A percentile compares a stretch with the other conserved stretches of the same genome.
Conservation (phyloP, 352 stramenopile species). For the Pythium utonaiense region DNA sequence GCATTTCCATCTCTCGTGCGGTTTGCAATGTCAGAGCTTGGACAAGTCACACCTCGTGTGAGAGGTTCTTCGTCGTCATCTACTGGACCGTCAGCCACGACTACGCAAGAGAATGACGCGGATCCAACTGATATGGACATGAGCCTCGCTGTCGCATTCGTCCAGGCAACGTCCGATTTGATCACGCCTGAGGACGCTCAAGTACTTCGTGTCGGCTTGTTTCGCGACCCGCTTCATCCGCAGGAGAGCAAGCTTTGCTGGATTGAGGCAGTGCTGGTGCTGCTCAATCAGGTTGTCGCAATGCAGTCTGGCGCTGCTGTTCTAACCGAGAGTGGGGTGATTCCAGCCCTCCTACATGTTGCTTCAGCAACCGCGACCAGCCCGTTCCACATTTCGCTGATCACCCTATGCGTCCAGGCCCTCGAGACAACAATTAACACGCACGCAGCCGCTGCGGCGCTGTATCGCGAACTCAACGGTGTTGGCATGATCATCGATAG, state of each 20-base stretch:
- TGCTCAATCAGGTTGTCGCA: conserved; percentile 69
- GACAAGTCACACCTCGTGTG: conserved; percentile 20
- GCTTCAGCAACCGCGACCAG: conserved; percentile 57
- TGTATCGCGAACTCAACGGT: conserved; percentile 84
- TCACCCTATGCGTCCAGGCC: conserved; percentile 77
- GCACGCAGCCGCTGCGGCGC: conserved; percentile 53
- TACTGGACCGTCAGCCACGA: neutral
- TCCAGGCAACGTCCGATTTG: conserved; percentile 80
- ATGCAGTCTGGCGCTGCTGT: conserved; percentile 74
- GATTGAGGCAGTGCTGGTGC: conserved; percentile 72
- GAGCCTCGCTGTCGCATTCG: conserved; percentile 83
- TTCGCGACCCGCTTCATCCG: conserved; percentile 43
- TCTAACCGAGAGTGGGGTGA: conserved; percentile 80
- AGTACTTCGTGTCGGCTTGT: conserved; percentile 43
- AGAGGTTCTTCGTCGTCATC: conserved; percentile 2
- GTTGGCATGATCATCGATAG: conserved; percentile 83
- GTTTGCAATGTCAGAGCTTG: conserved; percentile 72
- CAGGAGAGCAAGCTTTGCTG: conserved; percentile 63
- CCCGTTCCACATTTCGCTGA: conserved; percentile 62
- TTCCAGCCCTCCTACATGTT: conserved; percentile 75
- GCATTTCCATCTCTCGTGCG: conserved; percentile 81
- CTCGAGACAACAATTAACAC: conserved; percentile 82
- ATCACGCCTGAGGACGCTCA: conserved; percentile 63
- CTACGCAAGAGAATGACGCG: conserved; percentile 35
- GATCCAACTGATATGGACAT: conserved; percentile 79